Conservation (phyloP, 257 asterid genomes). For the Nicotiana undulata region DNA sequence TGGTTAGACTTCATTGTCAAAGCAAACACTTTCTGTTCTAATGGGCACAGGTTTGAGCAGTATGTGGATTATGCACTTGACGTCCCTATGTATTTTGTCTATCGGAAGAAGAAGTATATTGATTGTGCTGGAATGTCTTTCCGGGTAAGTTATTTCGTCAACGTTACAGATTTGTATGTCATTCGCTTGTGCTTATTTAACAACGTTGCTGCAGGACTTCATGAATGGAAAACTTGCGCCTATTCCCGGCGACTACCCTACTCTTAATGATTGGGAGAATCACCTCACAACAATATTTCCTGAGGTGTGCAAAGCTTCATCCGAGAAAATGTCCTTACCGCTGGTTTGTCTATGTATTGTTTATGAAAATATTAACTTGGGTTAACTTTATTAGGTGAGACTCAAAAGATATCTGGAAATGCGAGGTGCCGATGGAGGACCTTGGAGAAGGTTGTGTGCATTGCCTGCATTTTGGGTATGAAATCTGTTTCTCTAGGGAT, state of each 20-base stretch:
- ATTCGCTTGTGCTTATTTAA: neutral
- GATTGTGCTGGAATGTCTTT: constrained; percentile 89
- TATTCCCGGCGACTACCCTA: constrained; percentile 91
- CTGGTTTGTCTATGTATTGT: neutral
- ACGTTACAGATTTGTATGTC: neutral
- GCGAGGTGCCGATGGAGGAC: constrained; percentile 99
- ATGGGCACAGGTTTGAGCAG: constrained; percentile 73
- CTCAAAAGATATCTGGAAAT: constrained; percentile 95
- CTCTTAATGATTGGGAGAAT: constrained; percentile 93
- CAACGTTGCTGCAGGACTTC: constrained; percentile 53
- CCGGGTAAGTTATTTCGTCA: constrained; percentile 43
- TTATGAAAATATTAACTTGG: neutral
- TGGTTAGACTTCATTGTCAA: neutral
- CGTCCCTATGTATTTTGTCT: constrained; percentile 98
- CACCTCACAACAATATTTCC: constrained; percentile 96
- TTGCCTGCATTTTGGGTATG: constrained; percentile 95
- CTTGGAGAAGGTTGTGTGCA: constrained; percentile 97
- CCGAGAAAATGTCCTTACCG: neutral
- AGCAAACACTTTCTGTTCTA: constrained; percentile 9
- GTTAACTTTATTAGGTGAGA: constrained; percentile 60
- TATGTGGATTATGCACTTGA: constrained; percentile 98
- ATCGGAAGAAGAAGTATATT: constrained; percentile 71
- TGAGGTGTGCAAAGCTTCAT: constrained; percentile 42
- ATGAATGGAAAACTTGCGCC: constrained; percentile 87
- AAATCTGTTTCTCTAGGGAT: neutral